Evolutionary conservation across 75 land plant species (phyloP).

Genomic region (Sequoia sempervirens): DNA sequence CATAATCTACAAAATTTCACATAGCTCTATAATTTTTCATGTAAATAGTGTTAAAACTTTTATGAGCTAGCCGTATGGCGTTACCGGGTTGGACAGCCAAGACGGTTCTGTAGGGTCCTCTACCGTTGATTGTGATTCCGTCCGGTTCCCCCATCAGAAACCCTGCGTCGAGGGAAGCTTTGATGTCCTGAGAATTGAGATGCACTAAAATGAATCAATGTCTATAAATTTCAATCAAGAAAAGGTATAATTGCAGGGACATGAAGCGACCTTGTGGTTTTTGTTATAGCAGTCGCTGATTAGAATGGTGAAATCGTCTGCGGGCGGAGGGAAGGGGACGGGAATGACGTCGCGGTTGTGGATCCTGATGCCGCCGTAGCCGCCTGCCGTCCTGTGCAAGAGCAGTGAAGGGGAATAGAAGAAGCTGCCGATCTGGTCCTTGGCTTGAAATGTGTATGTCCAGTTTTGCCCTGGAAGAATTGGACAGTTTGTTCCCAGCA

Average conservation of each 20-base stretch:
- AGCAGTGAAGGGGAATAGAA: conserved; percentile 30
- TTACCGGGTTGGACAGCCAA: conserved; percentile 37
- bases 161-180: conserved; percentile 23
- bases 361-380: conserved; percentile 39
- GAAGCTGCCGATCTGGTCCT: conserved; percentile 49
- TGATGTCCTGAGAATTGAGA: conserved; percentile 18
- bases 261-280: conserved; percentile 14
- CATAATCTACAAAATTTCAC: neutral
- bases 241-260: neutral
- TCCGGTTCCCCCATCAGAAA: conserved; percentile 20
- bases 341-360: conserved; percentile 32
- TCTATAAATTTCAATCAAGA: neutral
- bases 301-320: conserved; percentile 30
- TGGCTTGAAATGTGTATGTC: conserved; percentile 33
- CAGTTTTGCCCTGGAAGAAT: conserved; percentile 39
- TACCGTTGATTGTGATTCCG: conserved; percentile 40
- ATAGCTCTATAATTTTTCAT: neutral
- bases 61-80: neutral
- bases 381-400: conserved; percentile 42
- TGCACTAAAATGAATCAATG: neutral
- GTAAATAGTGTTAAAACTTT: neutral
- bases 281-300: conserved; percentile 39
- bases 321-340: conserved; percentile 31
- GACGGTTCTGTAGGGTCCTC: conserved; percentile 16
- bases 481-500: conserved; percentile 44